Evolutionary conservation across 345 rosid genomes (phyloP).

Genomic region (Aurinia saxatilis): DNA sequence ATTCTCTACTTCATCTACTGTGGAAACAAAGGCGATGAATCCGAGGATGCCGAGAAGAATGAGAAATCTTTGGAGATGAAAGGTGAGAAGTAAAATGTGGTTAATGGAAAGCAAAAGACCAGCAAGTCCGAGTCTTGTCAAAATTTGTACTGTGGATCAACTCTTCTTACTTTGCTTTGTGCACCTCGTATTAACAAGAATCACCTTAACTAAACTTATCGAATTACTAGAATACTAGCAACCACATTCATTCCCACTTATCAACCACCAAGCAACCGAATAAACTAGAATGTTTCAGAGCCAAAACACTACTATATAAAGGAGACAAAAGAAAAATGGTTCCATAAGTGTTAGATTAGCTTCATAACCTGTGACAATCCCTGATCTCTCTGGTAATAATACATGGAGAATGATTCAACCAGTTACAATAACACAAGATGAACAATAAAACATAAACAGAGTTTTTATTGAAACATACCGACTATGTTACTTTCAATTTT

Average conservation of each 20-base stretch:
- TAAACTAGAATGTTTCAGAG: background rate
- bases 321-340: background rate
- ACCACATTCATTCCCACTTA: background rate
- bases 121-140: constrained; percentile 16
- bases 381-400: constrained; percentile 17
- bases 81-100: constrained; percentile 20
- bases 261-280: background rate
- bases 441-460: background rate
- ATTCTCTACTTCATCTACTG: constrained; percentile 74
- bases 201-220: too few relatives aligned
- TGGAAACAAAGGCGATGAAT: constrained; percentile 35
- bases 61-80: constrained; percentile 35
- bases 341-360: constrained; percentile 25
- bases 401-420: constrained; percentile 23
- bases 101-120: constrained; percentile 29
- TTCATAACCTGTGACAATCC: constrained; percentile 1
- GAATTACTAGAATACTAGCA: too few relatives aligned
- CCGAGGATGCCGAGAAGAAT: constrained; percentile 17
- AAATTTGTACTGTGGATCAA: too few relatives aligned
- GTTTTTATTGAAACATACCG: constrained; percentile 1
- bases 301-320: background rate
- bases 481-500: background rate
- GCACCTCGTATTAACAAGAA: too few relatives aligned
- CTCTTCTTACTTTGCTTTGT: too few relatives aligned
- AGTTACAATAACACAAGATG: constrained; percentile 14